Base-by-base conservation (phyloP, 1,284 basidiomycete species). In the Ganoderma multipileum region DNA sequence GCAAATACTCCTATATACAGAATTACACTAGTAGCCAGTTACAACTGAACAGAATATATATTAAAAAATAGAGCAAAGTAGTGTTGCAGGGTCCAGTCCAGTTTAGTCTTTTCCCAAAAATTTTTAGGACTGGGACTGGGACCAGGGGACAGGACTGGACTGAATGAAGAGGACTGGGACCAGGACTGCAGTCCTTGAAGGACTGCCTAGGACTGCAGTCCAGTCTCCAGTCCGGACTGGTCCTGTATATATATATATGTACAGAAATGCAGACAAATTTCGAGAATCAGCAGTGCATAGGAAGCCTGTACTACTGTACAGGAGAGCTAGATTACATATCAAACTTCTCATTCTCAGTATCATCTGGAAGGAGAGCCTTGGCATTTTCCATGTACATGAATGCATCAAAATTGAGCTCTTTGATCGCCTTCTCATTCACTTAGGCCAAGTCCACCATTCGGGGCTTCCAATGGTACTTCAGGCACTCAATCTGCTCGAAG, bases 401-500 rank as follows among this genome's bases (percentile, higher is more conserved):
- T 0, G 42, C 4, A 3, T 20, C 9, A n/a, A 44, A 6, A 44
- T 44, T n/a, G 6, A n/a, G 12, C 2, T 44, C 42, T 2, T 44
- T 7, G 42, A n/a, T 6, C 0, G 0, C 18, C 2, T n/a, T 20
- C 20, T 44, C 20, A 12, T 44, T 44, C 0, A 20, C 20, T 6
- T 20, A 20, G 1, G 20, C 42, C 6, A n/a, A 44, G 20, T 44
- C 42, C 0, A 20, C 3, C 1, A n/a, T 4, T 3, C 20, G 0
- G 1, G 20, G 42, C 20, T n/a, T 44, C 42, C 42, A 44, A n/a
- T 44, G 20, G 18, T 44, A 44, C 42, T 44, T 44, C 6, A 44
- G 42, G 33, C 65, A 67, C 36, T 63, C 33, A 4, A 67, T 8
- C 33, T 57, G 61, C 44, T 67, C 52, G 33, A 78, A 75, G 36